Base-by-base conservation (phyloP, 2,329 filamentous ascomycete species). In the Mariannaea sp. region DNA sequence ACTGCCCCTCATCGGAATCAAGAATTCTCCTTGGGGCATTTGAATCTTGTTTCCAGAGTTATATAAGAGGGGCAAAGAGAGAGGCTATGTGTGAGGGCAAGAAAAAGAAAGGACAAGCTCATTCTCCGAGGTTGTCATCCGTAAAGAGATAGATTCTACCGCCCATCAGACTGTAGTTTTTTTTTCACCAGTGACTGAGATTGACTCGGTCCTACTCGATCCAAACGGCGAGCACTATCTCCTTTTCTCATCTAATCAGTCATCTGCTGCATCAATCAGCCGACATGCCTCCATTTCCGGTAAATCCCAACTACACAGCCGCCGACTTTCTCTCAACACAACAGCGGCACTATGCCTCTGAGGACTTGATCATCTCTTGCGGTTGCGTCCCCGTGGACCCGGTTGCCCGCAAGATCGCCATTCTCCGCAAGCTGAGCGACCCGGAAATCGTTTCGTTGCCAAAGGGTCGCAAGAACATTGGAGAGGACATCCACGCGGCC, bases 391-490 rank as follows among this genome's bases (percentile, higher is more conserved):
- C 74, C 8, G 65, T 80, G 47, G 72, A 77, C 60, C 67, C 69
- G 4, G 45, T 48, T 1, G 60, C 65, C 3, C 67, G 66, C 22
- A 72, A 70, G 49, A 68, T 80, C 5, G 67, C 79, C 24, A 63
- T 77, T 30, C 65, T 80, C 16, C 75, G 70, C 62, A 78, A 80
- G 64, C 70, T 65, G 20, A 68, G 68, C 38, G 16, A 20, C 16
- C 19, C 35, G 53, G 67, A 70, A 14, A 74, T 78, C 56, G 75
- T 69, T 60, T 76, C 79, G 64, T 69, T 80, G 6, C 77, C 77
- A 42, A 79, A 80, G 61, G 77, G 77, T 40, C 72, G 76, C 55
- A 78, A 77, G 62, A 74, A 79, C 60, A 73, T 80, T 36, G 71
- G 70, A 49, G 77, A 80, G 57, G 69, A 69, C 55, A 66, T 77